phyloP scores from a whole-genome alignment of 805 yeast genomes.

The Metschnikowia shivogae region DNA sequence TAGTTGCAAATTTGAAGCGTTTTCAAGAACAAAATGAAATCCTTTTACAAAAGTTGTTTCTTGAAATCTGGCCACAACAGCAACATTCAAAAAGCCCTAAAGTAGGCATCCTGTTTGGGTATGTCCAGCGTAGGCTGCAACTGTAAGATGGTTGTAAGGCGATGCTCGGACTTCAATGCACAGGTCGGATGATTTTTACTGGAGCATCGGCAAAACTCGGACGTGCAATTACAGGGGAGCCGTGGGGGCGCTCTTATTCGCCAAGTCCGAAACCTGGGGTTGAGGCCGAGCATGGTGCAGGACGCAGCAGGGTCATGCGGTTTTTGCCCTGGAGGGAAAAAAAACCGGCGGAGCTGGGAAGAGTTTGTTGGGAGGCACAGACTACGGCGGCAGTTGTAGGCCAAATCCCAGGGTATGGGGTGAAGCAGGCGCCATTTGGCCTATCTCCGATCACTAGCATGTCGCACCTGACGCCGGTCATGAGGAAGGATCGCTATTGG shows the following conservation, averaged over 20 bases:
- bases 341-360: too few species aligned
- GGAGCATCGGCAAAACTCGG: slow-evolving; percentile 1
- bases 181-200: slow-evolving; percentile 1
- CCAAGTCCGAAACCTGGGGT: slow-evolving; percentile 25
- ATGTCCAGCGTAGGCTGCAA: neutral
- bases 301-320: neutral
- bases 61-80: too few species aligned
- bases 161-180: slow-evolving; percentile 1
- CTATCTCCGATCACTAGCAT: neutral
- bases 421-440: neutral
- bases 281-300: slow-evolving; percentile 11
- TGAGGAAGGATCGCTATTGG: slow-evolving; percentile 8
- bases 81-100: too few species aligned
- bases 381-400: too few species aligned
- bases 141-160: too few species aligned
- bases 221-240: slow-evolving; percentile 5
- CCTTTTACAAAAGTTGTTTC: too few species aligned
- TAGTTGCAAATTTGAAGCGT: too few species aligned
- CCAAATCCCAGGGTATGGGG: neutral
- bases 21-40: too few species aligned
- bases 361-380: too few species aligned
- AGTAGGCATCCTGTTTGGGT: too few species aligned
- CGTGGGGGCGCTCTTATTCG: slow-evolving; percentile 17
- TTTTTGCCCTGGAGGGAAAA: neutral
- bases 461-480: neutral